Evolutionary conservation across 2,329 filamentous ascomycete genomes (phyloP).

Genomic region (Aspergillus transmontanensis): DNA sequence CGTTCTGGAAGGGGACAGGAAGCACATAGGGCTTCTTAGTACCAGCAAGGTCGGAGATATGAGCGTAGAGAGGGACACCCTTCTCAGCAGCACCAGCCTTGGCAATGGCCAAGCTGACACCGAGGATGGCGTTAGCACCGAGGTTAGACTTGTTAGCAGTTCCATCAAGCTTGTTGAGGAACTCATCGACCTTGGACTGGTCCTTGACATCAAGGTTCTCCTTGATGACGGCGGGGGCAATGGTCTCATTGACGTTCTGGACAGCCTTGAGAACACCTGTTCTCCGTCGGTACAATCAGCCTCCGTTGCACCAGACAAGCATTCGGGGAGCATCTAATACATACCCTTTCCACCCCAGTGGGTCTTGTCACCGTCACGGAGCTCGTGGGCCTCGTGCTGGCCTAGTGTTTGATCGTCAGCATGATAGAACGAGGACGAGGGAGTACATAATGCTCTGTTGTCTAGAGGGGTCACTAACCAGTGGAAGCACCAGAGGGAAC

Average conservation of each 20-base stretch:
- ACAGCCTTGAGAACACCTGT: slow-evolving; percentile 75
- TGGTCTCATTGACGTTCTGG: slow-evolving; percentile 79
- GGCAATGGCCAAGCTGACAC: slow-evolving; percentile 80
- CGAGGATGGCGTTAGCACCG: slow-evolving; percentile 85
- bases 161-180: slow-evolving; percentile 83
- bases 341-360: slow-evolving; percentile 83
- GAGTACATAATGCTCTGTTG: not conserved
- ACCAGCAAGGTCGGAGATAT: slow-evolving; percentile 83
- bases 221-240: slow-evolving; percentile 80
- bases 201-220: slow-evolving; percentile 82
- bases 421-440: not conserved
- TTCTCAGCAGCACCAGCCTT: slow-evolving; percentile 90
- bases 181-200: slow-evolving; percentile 79
- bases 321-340: slow-evolving; percentile 18
- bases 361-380: slow-evolving; percentile 85
- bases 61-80: slow-evolving; percentile 82
- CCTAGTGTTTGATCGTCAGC: slow-evolving; percentile 53
- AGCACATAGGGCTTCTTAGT: slow-evolving; percentile 92
- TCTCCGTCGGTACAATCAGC: not conserved
- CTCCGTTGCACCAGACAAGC: slow-evolving; percentile 7
- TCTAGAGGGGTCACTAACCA: slow-evolving; percentile 58
- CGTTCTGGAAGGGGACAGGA: slow-evolving; percentile 91
- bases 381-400: slow-evolving; percentile 87
- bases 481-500: slow-evolving; percentile 96
- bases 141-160: slow-evolving; percentile 85